phyloP scores from a whole-genome alignment of 164 flowering plant genomes.

The Warburgia ugandensis region DNA sequence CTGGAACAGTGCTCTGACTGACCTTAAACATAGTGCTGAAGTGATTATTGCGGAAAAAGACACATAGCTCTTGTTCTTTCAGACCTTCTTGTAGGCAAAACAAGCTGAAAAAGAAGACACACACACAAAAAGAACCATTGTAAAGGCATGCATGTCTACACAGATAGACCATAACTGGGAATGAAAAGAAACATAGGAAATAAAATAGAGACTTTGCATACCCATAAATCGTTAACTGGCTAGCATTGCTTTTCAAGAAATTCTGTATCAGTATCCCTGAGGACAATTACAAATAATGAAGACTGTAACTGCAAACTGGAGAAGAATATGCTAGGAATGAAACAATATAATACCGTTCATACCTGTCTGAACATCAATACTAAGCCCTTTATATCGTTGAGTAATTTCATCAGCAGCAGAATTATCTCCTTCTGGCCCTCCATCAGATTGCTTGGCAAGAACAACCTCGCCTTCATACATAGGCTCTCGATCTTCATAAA shows the following conservation, averaged over 20 bases:
- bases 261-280: constrained; percentile 62
- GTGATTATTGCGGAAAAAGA: constrained; percentile 96
- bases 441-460: constrained; percentile 69
- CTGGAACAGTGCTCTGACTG: constrained; percentile 6
- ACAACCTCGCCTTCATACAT: constrained; percentile 90
- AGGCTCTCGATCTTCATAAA: constrained; percentile 68
- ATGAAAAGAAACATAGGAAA: background rate
- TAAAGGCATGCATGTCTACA: background rate
- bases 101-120: constrained; percentile 42
- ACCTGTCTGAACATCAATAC: constrained; percentile 9
- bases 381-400: constrained; percentile 32
- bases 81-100: constrained; percentile 78
- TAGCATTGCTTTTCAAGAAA: constrained; percentile 77
- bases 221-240: constrained; percentile 88
- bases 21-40: constrained; percentile 99
- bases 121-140: background rate
- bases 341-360: background rate
- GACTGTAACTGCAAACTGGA: background rate
- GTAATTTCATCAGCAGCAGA: constrained; percentile 37
- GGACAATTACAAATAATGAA: background rate
- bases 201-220: constrained; percentile 17
- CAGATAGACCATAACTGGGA: background rate
- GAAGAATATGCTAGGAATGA: background rate
- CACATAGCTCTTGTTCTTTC: constrained; percentile 89
- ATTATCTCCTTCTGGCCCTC: constrained; percentile 19